Evolutionary conservation across 2,329 filamentous ascomycete species (phyloP).

Genomic region (Fusarium camptoceras): DNA sequence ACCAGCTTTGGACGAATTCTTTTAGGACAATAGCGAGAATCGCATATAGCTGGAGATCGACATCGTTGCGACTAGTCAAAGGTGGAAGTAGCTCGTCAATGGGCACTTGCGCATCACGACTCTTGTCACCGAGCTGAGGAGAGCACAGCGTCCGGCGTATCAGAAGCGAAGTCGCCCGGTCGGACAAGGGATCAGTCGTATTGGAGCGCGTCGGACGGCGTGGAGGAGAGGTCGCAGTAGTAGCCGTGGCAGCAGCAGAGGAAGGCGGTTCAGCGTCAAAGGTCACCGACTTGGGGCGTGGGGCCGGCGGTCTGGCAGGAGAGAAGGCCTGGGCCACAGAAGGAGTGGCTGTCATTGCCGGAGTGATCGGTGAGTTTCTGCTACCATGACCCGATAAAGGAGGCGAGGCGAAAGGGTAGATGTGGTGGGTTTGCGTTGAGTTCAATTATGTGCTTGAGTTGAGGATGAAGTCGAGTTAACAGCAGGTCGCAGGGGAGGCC

Average conservation of each 20-base stretch:
- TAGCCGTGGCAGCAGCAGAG: conserved; percentile 32
- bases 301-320: conserved; percentile 39
- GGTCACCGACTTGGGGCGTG: conserved; percentile 41
- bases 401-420: neutral
- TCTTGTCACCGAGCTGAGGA: conserved; percentile 72
- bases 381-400: conserved; percentile 45
- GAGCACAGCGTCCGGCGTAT: conserved; percentile 87
- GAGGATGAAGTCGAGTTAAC: conserved; percentile 40
- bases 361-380: conserved; percentile 21
- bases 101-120: conserved; percentile 60
- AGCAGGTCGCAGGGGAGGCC: conserved; percentile 37
- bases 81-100: conserved; percentile 88
- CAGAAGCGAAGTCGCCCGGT: conserved; percentile 82
- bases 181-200: conserved; percentile 69
- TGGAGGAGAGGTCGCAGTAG: conserved; percentile 28
- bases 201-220: conserved; percentile 52
- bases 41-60: conserved; percentile 93
- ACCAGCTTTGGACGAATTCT: conserved; percentile 94
- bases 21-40: conserved; percentile 89
- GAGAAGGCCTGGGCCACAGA: conserved; percentile 35
- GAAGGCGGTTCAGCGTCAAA: conserved; percentile 42
- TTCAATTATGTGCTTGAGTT: conserved; percentile 6
- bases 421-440: conserved; percentile 5
- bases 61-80: conserved; percentile 91
- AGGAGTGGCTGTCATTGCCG: conserved; percentile 48